phyloP scores from a whole-genome alignment of 768 basidiomycete species.

The Grammothele lineata region DNA sequence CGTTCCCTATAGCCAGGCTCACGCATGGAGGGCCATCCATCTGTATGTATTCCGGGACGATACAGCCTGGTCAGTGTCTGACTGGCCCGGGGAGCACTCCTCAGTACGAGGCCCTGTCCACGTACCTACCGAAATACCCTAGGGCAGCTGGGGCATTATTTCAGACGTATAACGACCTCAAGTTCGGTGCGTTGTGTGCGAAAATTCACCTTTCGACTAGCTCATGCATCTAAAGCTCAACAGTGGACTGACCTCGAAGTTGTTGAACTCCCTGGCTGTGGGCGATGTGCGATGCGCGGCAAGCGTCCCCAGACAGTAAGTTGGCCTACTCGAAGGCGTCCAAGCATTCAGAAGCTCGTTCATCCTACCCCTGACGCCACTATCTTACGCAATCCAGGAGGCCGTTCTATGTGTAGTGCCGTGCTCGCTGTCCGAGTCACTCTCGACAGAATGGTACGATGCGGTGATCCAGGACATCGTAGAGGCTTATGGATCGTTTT shows the following conservation, averaged over 20 bases:
- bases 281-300: constrained; percentile 57
- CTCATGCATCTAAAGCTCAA: constrained; percentile 44
- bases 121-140: constrained; percentile 57
- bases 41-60: constrained; percentile 17
- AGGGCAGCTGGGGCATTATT: constrained; percentile 55
- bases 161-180: constrained; percentile 73
- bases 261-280: constrained; percentile 51
- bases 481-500: too few species aligned
- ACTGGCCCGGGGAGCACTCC: not conserved
- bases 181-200: constrained; percentile 37
- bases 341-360: too few species aligned
- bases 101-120: constrained; percentile 45
- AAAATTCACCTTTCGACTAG: not conserved
- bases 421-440: constrained; percentile 60
- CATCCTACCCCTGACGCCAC: too few species aligned
- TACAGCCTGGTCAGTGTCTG: too few species aligned
- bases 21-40: constrained; percentile 27
- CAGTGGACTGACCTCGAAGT: constrained; percentile 65
- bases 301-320: constrained; percentile 49
- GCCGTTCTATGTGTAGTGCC: constrained; percentile 52
- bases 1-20: too few species aligned
- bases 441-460: constrained; percentile 58
- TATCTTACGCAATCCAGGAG: constrained; percentile 42
- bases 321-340: too few species aligned
- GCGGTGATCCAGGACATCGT: not conserved